Conservation (phyloP, 2,329 filamentous ascomycete genomes). For the Chaetomium sp. region DNA sequence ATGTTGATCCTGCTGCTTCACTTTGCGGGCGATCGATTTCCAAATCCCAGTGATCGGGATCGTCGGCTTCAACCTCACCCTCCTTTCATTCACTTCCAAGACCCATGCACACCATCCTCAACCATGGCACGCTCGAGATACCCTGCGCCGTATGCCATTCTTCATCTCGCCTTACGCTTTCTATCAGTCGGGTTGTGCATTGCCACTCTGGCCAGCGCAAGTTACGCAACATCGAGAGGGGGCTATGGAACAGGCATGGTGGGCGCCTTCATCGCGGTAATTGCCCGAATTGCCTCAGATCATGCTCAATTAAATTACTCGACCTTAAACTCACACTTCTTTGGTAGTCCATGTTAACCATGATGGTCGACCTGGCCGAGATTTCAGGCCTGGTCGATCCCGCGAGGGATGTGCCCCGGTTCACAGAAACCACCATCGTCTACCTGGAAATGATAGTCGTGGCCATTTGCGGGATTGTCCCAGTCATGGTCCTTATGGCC, state of each 20-base stretch:
- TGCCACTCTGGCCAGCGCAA: not conserved
- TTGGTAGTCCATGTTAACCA: slow-evolving; percentile 1
- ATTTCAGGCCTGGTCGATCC: slow-evolving; percentile 6
- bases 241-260: slow-evolving; percentile 6
- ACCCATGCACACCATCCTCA: not conserved
- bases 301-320: not conserved
- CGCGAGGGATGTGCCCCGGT: slow-evolving; percentile 5
- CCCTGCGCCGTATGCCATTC: slow-evolving; percentile 8
- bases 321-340: not conserved
- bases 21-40: not conserved
- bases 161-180: slow-evolving; percentile 2
- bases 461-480: not conserved
- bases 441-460: slow-evolving; percentile 6
- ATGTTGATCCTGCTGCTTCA: not conserved
- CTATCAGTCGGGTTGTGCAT: slow-evolving; percentile 6
- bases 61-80: not conserved
- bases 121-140: slow-evolving; percentile 8
- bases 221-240: slow-evolving; percentile 6
- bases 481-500: not conserved
- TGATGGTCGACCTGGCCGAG: slow-evolving; percentile 4
- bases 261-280: slow-evolving; percentile 11
- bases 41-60: not conserved
- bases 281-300: not conserved
- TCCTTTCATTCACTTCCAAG: not conserved
- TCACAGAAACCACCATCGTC: not conserved